Evolutionary conservation across 2,329 filamentous ascomycete genomes (phyloP), one percentile per base, ranked within the genome.

Genomic region (Fusarium sublunatum): DNA sequence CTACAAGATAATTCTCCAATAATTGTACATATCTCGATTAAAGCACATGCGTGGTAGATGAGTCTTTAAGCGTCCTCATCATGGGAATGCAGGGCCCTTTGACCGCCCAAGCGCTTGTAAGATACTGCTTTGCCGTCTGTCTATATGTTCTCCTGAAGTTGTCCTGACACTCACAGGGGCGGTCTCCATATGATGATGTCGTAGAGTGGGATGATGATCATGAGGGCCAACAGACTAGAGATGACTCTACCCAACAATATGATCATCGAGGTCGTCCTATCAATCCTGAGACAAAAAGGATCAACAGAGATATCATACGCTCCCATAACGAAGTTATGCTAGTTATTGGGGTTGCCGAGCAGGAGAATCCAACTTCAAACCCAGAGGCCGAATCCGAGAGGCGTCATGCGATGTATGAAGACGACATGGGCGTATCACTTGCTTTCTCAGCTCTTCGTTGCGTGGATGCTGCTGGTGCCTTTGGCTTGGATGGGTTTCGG

Each of bases 291-390:
- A 86, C 83, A 2, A 84, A 82, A 67, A 76, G 77, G 11, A 80
- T 86, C 61, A 86, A 86, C 62, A 79, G 81, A 44, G 82, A 85
- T 55, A 81, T 87, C 29, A 83, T 88, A 25, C 79, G 85, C 47
- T 81, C 85, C 9, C 85, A 88, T 67, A 88, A 88, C 63, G 85
- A 88, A 62, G 85, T 88, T 4, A 88, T 88, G 85, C 78, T 82
- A 15, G 84, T 86, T 9, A 87, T 88, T 35, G 85, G 85, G 6
- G 85, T 87, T 5, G 85, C 85, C 8, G 85, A 88, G 65, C 82
- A 84, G 12, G 85, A 87, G 49, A 81, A 80, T 46, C 74, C 74
- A 7, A 68, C 68, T 5, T 70, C 74, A 22, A 76, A 78, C 5
- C 74, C 76, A 6, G 77, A 81, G 47, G 70, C 74, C 7, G 79